Base-by-base conservation (phyloP, 345 rosid species). In the Barbarea vulgaris region DNA sequence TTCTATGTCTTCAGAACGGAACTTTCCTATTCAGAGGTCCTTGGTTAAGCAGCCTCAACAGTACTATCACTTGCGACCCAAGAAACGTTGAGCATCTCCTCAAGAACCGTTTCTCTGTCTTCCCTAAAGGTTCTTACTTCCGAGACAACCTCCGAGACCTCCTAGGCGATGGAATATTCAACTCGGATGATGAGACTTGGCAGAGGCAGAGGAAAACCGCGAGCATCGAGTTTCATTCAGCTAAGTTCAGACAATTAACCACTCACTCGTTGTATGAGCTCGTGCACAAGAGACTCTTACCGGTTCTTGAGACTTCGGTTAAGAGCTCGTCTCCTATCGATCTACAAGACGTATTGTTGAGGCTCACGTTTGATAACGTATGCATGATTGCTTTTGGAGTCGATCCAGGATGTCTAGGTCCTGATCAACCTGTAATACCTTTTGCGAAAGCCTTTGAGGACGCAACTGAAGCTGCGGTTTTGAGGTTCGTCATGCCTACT, bases 321-420 rank as follows among this genome's bases (percentile, higher is more conserved):
- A 77, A 72, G 6, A 63, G 47, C 25, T 83, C 84, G 4, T 51
- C 14, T 24, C 57, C 88, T n/a, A 28, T 90, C 13, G 99, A 95
- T 75, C 86, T 95, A 13, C 99, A 95, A 70, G 99, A 90, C 52
- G 80, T 92, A 19, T 76, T 95, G 14, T 71, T 89, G 48, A 78
- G 99, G 78, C 83, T 95, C 30, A 92, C 99, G 0, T 92, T 95
- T 50, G 98, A 95, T 59, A 95, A 90, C 48, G 93, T 95, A 5
- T 92, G 97, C 80, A 92, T 90, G 96, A 86, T 95, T 39, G 97
- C 97, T 14, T 89, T 95, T 42, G 99, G 99, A 22, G 93, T 85
- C 7, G 99, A 95, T 77, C 97, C 99, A 1, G 97, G 97, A 0
- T 92, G 97, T 76, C 78, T 95, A 0, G 61, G 84, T 22, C 87